phyloP scores from a whole-genome alignment of 768 basidiomycete genomes.

The Lactarius sp. region DNA sequence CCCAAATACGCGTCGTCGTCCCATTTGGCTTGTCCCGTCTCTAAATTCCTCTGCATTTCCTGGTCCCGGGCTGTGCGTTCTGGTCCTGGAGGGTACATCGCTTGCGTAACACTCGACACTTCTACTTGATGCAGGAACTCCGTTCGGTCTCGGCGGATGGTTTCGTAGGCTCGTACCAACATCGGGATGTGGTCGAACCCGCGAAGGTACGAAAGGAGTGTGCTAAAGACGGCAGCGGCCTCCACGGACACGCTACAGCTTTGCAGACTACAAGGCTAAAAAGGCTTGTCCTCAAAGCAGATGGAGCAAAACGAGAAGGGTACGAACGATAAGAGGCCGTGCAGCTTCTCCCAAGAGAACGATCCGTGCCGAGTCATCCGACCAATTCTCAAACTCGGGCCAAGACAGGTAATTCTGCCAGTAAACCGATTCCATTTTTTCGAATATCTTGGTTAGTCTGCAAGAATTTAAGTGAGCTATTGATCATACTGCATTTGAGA shows the following conservation, averaged over 20 bases:
- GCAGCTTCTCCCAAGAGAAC: slow-evolving; percentile 24
- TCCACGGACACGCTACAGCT: slow-evolving; percentile 19
- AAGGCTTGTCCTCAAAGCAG: not conserved
- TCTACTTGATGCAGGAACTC: slow-evolving; percentile 17
- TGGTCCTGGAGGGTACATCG: slow-evolving; percentile 22
- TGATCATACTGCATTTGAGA: not conserved
- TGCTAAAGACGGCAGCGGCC: slow-evolving; percentile 14
- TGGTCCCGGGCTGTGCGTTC: slow-evolving; percentile 13
- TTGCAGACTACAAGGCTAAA: slow-evolving; percentile 21
- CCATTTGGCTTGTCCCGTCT: slow-evolving; percentile 8
- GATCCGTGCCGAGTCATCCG: slow-evolving; percentile 20
- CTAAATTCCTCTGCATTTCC: slow-evolving; percentile 4
- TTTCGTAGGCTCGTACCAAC: slow-evolving; percentile 19
- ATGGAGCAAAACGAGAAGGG: not conserved
- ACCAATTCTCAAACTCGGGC: slow-evolving; percentile 23
- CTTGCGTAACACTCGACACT: not conserved
- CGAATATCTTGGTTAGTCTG: slow-evolving; percentile 15
- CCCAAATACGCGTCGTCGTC: slow-evolving; percentile 17
- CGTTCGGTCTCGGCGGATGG: slow-evolving; percentile 11
- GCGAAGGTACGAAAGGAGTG: slow-evolving; percentile 21
- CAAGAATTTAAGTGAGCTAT: not conserved
- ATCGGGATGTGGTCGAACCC: slow-evolving; percentile 17
- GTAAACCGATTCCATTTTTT: slow-evolving; percentile 11
- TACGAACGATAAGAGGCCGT: slow-evolving; percentile 20
- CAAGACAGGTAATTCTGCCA: slow-evolving; percentile 14